These are phyloP conservation scores for Aureobasidium sp. DNA, from an alignment of 2,329 filamentous ascomycete species.

Conservation along the genomic window DNA sequence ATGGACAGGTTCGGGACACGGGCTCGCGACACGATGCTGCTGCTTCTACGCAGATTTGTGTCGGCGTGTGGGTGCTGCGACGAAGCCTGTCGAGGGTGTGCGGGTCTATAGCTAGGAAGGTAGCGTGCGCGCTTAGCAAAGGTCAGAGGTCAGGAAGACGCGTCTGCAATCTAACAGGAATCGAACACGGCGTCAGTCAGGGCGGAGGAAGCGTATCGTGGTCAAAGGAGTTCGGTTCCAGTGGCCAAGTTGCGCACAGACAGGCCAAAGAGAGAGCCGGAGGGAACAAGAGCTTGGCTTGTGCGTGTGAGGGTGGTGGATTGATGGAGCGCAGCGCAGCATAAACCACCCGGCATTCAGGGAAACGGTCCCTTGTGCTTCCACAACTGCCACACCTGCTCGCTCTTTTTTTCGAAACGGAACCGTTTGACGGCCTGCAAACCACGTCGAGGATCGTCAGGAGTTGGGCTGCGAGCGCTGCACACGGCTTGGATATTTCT, in stretches of 20 bases:
- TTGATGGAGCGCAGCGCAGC: background rate
- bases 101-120: background rate
- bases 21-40: background rate
- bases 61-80: background rate
- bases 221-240: background rate
- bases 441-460: conserved; percentile 4
- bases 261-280: background rate
- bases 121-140: background rate
- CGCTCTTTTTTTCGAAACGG: conserved; percentile 2
- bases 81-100: background rate
- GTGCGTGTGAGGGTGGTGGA: background rate
- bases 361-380: conserved; percentile 10
- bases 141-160: background rate
- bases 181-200: conserved; percentile 8
- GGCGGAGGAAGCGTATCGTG: background rate
- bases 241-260: conserved; percentile 7
- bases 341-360: conserved; percentile 6
- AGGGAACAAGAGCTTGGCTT: background rate
- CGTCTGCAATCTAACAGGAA: conserved; percentile 10
- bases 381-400: conserved; percentile 1
- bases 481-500: background rate
- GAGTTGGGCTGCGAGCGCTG: background rate
- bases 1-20: conserved; percentile 7
- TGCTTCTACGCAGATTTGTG: background rate
- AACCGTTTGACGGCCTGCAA: conserved; percentile 8